Evolutionary conservation across 495 filamentous ascomycete species (phyloP).

Genomic region (Hypoxylon perforatum): DNA sequence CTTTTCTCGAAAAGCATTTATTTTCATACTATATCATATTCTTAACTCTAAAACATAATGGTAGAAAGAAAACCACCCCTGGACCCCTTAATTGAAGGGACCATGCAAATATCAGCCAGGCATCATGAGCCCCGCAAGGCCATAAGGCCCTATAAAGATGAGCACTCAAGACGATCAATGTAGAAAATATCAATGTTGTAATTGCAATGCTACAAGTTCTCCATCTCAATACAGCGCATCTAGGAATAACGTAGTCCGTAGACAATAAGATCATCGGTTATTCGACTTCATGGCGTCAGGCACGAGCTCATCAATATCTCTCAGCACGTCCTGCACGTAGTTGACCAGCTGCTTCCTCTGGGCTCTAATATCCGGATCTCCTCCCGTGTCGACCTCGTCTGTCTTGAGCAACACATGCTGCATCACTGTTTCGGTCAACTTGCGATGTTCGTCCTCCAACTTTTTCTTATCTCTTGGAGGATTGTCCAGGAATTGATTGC

Average conservation of each 20-base stretch:
- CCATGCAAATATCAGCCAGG: too few species aligned
- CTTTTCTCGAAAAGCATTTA: too few species aligned
- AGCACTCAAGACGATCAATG: too few species aligned
- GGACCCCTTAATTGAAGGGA: too few species aligned
- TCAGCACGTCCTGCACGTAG: slow-evolving; percentile 75
- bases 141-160: too few species aligned
- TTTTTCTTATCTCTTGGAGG: slow-evolving; percentile 79
- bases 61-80: too few species aligned
- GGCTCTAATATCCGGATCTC: slow-evolving; percentile 70
- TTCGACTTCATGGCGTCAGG: slow-evolving; percentile 21
- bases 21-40: too few species aligned
- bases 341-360: slow-evolving; percentile 79
- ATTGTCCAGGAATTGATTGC: slow-evolving; percentile 67
- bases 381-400: slow-evolving; percentile 81
- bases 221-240: neutral
- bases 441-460: slow-evolving; percentile 80
- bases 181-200: neutral
- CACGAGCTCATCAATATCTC: slow-evolving; percentile 65
- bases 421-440: slow-evolving; percentile 84
- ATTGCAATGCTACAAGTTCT: neutral
- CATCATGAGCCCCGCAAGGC: too few species aligned
- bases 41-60: too few species aligned
- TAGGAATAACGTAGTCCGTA: too few species aligned
- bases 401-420: slow-evolving; percentile 85
- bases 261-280: slow-evolving; percentile 22